A percentile compares a stretch with the other conserved stretches of the same genome.
These are phyloP conservation scores for Dissophora ornata DNA, from an alignment of 192 early-diverging fungal species.

Conservation along the genomic window DNA sequence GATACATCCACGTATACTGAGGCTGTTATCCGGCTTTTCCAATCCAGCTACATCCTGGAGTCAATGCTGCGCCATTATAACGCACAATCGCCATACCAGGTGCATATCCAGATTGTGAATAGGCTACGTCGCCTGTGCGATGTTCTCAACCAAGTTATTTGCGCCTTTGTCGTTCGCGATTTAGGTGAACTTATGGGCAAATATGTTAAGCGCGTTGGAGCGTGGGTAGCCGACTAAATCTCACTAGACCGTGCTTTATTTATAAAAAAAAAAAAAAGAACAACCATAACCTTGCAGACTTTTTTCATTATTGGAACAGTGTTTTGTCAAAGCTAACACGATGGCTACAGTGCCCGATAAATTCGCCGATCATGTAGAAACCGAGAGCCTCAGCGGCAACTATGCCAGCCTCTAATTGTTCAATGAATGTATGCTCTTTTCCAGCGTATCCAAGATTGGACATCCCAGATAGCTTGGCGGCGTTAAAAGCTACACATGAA, in stretches of 20 bases:
- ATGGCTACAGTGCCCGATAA: no score
- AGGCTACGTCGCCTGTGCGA: constrained; percentile 53
- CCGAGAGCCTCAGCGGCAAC: no score
- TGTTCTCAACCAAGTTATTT: constrained; percentile 55
- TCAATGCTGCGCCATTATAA: constrained; percentile 39
- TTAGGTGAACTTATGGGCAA: constrained; percentile 58
- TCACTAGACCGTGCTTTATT: no score
- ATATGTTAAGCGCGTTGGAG: constrained; percentile 56
- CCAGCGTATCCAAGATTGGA: no score
- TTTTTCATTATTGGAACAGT: no score
- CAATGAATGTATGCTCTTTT: no score
- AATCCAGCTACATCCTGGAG: constrained; percentile 46
- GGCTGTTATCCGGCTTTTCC: constrained; percentile 31
- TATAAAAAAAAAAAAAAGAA: neutral
- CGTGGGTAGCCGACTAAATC: constrained; percentile 55
- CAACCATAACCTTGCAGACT: no score
- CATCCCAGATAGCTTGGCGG: no score
- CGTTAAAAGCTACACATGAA: no score
- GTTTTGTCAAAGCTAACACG: no score
- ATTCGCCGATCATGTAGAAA: no score
- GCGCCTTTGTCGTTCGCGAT: constrained; percentile 58
- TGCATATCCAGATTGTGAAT: constrained; percentile 49
- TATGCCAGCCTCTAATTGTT: no score
- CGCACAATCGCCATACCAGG: constrained; percentile 39
- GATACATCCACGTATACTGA: constrained; percentile 45